Base-by-base conservation (phyloP, 805 yeast species). In the Aciculoconidium aculeatum region DNA sequence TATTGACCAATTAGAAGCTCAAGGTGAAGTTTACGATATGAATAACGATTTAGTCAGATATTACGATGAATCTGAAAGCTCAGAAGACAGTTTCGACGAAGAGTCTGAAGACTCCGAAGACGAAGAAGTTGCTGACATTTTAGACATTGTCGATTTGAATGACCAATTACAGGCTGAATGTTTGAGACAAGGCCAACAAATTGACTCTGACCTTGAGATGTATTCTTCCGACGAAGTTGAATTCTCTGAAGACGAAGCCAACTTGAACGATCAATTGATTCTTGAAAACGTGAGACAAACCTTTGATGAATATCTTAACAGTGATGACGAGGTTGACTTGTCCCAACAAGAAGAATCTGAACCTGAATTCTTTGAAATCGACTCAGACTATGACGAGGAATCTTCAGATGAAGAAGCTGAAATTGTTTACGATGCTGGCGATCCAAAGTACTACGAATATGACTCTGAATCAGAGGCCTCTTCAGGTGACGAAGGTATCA, bases 101-200 rank as follows among this genome's bases (percentile, higher is more conserved):
- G 33, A 23, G 6, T 38, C 36, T 11, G 32, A 30, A 13, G 26
- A 17, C 20, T 31, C 26, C n/a, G 40, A 30, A 24, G 32, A 34
- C 14, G 34, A 32, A 23, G 36, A 28, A 11, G 6, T 12, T 10
- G 56, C 51, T 31, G 62, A 58, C 29, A 44, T 45, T 21, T 45
- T 47, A 24, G 65, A 60, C 28, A 40, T 55, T 11, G 45, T 58
- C 15, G 67, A 61, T 47, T 40, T 61, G 51, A 60, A 60, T 36
- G 65, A 61, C 31, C 58, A 51, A 39, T 49, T 60, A 36, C 61
- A 58, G 41, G 59, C 54, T 13, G 51, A 55, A 27, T 63, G 62
- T 5, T 39, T 53, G 25, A 45, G 37, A 21, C 46, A 47, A 32
- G 55, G n/a, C n/a, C n/a, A 55, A 27, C 34, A 41, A 14, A 39